These are phyloP conservation scores for Jamesozyma hellenica DNA, from an alignment of 805 yeast genomes.

Conservation along the genomic window DNA sequence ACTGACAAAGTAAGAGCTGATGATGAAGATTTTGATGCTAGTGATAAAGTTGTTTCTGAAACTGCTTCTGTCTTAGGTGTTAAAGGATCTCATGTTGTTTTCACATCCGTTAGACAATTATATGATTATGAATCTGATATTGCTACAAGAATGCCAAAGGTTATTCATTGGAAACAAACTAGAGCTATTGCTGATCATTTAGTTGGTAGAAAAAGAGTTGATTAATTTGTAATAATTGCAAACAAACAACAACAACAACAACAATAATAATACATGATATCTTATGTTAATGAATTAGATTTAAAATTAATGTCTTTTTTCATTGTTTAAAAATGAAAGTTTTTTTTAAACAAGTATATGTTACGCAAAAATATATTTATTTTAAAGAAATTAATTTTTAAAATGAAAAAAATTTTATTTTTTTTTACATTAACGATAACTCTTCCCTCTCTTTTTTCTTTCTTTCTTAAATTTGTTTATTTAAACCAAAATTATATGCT, in stretches of 20 bases:
- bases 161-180: constrained; percentile 69
- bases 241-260: too few relatives aligned
- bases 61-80: constrained; percentile 83
- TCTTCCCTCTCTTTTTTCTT: background rate
- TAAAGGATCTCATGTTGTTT: constrained; percentile 62
- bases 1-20: constrained; percentile 25
- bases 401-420: background rate
- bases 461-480: background rate
- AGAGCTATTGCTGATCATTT: constrained; percentile 76
- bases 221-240: background rate
- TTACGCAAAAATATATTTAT: background rate
- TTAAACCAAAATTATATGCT: background rate
- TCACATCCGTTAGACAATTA: constrained; percentile 62
- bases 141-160: constrained; percentile 75
- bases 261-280: too few relatives aligned
- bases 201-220: constrained; percentile 53
- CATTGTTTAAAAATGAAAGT: too few relatives aligned
- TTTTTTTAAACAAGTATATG: background rate
- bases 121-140: constrained; percentile 84
- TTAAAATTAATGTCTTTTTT: background rate
- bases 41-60: constrained; percentile 29
- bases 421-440: background rate
- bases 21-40: constrained; percentile 22
- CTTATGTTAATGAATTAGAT: background rate
- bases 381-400: background rate